A percentile compares a stretch with the other conserved stretches of the same genome.
These are phyloP conservation scores for Russula olivacea DNA, from an alignment of 768 basidiomycete species.

Conservation along the genomic window DNA sequence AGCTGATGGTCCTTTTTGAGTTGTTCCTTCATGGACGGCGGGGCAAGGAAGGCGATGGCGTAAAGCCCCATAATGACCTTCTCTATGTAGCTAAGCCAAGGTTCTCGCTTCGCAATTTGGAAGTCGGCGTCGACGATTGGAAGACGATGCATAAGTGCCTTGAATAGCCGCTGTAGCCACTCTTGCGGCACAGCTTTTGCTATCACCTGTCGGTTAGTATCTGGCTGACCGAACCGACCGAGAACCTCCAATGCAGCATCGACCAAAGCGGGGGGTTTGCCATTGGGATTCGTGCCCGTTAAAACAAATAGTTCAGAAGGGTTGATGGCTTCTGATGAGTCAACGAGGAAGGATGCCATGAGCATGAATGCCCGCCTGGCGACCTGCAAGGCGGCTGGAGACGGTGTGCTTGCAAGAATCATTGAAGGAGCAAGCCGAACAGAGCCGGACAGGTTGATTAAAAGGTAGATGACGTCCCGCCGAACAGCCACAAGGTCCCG, in stretches of 20 bases:
- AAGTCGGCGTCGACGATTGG: constrained; percentile 77
- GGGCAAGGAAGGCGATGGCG: constrained; percentile 76
- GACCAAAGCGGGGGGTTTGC: constrained; percentile 53
- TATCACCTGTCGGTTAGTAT: constrained; percentile 72
- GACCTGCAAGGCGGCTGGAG: constrained; percentile 37
- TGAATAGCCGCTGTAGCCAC: constrained; percentile 58
- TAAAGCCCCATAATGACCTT: constrained; percentile 79
- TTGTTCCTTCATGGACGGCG: constrained; percentile 63
- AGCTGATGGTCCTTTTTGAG: constrained; percentile 62
- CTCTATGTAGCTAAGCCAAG: constrained; percentile 76
- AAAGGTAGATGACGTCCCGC: constrained; percentile 67
- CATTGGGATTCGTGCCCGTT: constrained; percentile 38
- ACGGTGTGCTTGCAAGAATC: constrained; percentile 36
- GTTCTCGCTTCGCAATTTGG: constrained; percentile 52
- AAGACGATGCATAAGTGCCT: constrained; percentile 73
- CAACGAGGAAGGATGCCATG: constrained; percentile 68
- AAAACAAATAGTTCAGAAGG: constrained; percentile 56
- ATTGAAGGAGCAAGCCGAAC: constrained; percentile 43
- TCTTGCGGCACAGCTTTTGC: constrained; percentile 51
- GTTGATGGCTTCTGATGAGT: constrained; percentile 58
- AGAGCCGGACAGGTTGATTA: constrained; percentile 53
- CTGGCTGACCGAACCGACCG: constrained; percentile 68
- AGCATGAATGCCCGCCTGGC: constrained; percentile 58
- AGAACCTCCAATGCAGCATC: constrained; percentile 83
- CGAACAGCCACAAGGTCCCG: constrained; percentile 66